A percentile compares a stretch with the other conserved stretches of the same genome.
Conservation (phyloP, 352 stramenopile genomes). For the Elongisporangium undulatum region DNA sequence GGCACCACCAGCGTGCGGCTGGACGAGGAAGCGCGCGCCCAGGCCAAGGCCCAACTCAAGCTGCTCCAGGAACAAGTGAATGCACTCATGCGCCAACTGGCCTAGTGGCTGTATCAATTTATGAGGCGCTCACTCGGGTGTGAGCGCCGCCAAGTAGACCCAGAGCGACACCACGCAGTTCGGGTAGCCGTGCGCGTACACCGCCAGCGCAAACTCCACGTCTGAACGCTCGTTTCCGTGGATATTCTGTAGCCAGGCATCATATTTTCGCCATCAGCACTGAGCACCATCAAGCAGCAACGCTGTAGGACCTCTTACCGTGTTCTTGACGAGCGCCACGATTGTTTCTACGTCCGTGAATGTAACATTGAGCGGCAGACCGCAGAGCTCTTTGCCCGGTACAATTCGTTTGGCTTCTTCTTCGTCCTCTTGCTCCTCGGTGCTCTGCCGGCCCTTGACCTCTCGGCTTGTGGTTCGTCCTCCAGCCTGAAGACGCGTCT, state of each 20-base stretch:
- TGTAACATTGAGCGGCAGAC: slow-evolving; percentile 80
- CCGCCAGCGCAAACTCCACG: slow-evolving; percentile 89
- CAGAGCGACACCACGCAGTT: slow-evolving; percentile 90
- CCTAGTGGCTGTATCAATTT: slow-evolving; percentile 15
- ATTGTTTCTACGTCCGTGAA: slow-evolving; percentile 87
- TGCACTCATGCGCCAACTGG: slow-evolving; percentile 56
- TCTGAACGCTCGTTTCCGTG: slow-evolving; percentile 80
- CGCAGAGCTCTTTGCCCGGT: slow-evolving; percentile 48
- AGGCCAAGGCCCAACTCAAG: slow-evolving; percentile 58
- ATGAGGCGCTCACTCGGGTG: slow-evolving; percentile 6
- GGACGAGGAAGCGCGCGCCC: slow-evolving; percentile 50
- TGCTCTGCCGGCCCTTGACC: slow-evolving; percentile 8
- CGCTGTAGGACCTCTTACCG: slow-evolving; percentile 34
- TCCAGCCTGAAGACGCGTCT: slow-evolving; percentile 25
- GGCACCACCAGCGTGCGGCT: slow-evolving; percentile 42
- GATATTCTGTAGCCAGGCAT: slow-evolving; percentile 58
- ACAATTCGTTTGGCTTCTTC: slow-evolving; percentile 3
- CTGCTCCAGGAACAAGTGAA: slow-evolving; percentile 68
- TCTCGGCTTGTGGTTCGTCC: slow-evolving; percentile 2
- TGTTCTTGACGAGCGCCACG: slow-evolving; percentile 79
- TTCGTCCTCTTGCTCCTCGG: slow-evolving; percentile 8
- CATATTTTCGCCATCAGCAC: slow-evolving; percentile 4
- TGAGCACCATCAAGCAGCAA: background rate
- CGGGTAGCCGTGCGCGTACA: slow-evolving; percentile 82
- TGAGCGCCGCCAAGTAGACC: slow-evolving; percentile 88